A percentile compares a stretch with the other conserved stretches of the same genome.
Evolutionary conservation across 2,329 filamentous ascomycete species (phyloP).

Genomic region (Teratosphaeria pseudoeucalypti): DNA sequence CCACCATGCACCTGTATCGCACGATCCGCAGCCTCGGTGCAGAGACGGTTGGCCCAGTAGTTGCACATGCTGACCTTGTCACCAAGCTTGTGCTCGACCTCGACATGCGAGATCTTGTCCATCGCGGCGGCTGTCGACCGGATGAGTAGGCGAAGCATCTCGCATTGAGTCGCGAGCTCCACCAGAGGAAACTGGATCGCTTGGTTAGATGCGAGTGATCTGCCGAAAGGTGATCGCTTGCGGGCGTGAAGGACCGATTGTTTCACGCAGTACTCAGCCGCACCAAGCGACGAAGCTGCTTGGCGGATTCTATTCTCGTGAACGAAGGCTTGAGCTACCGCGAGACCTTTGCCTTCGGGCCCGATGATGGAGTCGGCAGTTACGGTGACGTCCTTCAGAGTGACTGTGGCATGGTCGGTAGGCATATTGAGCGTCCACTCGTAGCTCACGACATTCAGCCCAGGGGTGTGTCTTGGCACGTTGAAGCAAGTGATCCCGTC

Average conservation of each 20-base stretch:
- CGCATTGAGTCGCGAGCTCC: conserved; percentile 50
- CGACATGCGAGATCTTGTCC: conserved; percentile 45
- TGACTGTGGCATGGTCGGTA: conserved; percentile 53
- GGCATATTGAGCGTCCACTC: conserved; percentile 60
- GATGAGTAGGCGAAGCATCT: conserved; percentile 53
- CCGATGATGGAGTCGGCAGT: conserved; percentile 45
- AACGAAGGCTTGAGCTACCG: conserved; percentile 54
- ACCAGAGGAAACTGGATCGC: conserved; percentile 56
- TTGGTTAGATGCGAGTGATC: conserved; percentile 48
- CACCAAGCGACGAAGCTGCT: conserved; percentile 49
- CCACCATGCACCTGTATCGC: conserved; percentile 55
- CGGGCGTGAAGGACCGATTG: conserved; percentile 48
- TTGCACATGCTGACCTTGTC: conserved; percentile 58
- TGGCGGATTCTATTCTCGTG: conserved; percentile 58
- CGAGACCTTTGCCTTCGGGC: conserved; percentile 42
- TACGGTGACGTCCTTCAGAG: conserved; percentile 47
- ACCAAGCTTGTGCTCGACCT: conserved; percentile 49
- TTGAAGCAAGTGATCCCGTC: conserved; percentile 53
- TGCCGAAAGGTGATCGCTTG: conserved; percentile 45
- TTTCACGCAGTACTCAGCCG: conserved; percentile 50
- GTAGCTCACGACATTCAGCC: conserved; percentile 46
- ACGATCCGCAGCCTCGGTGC: conserved; percentile 49
- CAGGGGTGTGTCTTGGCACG: conserved; percentile 43
- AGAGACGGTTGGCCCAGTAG: conserved; percentile 53
- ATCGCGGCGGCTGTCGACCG: conserved; percentile 52